phyloP scores from a whole-genome alignment of 2,329 filamentous ascomycete genomes.

The Fusarium longipes region DNA sequence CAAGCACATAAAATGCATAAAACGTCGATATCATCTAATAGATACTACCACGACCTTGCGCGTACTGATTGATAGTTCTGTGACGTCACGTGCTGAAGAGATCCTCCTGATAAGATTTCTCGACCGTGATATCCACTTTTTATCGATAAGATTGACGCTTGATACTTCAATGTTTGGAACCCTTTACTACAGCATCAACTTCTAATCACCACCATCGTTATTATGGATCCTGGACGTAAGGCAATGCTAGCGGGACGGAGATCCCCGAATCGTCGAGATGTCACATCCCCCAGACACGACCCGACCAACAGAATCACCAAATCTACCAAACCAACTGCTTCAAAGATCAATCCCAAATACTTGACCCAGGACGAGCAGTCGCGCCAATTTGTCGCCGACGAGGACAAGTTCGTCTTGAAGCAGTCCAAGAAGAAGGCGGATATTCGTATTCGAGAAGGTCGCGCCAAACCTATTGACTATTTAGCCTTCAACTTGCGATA shows the following conservation, averaged over 20 bases:
- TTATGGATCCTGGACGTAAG: slow-evolving; percentile 66
- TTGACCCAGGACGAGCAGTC: slow-evolving; percentile 82
- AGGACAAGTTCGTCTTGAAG: slow-evolving; percentile 94
- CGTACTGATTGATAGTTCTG: background rate
- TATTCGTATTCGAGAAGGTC: slow-evolving; percentile 89
- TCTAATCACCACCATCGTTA: slow-evolving; percentile 16
- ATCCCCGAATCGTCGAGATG: slow-evolving; percentile 59
- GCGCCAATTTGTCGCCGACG: slow-evolving; percentile 87
- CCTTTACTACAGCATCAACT: slow-evolving; percentile 3
- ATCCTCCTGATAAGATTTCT: slow-evolving; percentile 26
- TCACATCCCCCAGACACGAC: slow-evolving; percentile 67
- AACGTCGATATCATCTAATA: too few species aligned
- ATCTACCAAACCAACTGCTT: slow-evolving; percentile 46
- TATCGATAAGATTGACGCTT: slow-evolving; percentile 32
- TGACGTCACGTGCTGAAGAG: slow-evolving; percentile 8
- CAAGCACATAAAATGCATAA: background rate
- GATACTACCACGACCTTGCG: too few species aligned
- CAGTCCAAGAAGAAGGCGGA: slow-evolving; percentile 98
- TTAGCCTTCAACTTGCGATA: slow-evolving; percentile 90
- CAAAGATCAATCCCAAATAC: slow-evolving; percentile 54
- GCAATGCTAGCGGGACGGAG: slow-evolving; percentile 64
- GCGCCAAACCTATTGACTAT: slow-evolving; percentile 93
- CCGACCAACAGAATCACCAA: slow-evolving; percentile 68
- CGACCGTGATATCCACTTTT: slow-evolving; percentile 21
- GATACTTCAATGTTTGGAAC: slow-evolving; percentile 2